Evolutionary conservation across 2,329 filamentous ascomycete species (phyloP), one percentile per base, ranked within the genome.

Genomic region (Aspergillus ustus): DNA sequence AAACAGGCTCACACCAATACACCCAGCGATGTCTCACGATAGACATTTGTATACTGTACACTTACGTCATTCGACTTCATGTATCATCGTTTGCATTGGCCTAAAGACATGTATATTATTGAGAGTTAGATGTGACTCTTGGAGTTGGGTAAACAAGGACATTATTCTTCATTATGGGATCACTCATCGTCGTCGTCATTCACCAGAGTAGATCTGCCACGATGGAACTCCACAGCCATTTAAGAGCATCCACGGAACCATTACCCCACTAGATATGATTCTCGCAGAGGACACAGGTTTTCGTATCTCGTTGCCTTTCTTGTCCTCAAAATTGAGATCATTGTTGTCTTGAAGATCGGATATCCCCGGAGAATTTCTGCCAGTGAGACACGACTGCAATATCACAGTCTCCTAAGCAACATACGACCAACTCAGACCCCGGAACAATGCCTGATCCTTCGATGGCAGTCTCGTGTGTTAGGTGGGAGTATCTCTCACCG

Each of bases 381-480:
- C 45, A 48, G 45, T 48, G 45, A 48, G 44, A 13, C 19, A 28
- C n/a, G n/a, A n/a, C 17, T n/a, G 45, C 15, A 5, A 48, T 48
- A 48, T 48, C 45, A 48, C n/a, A 48, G 20, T 48, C 20, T 48
- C 45, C 45, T 48, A 20, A 25, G 45, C 45, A 48, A 48, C 45
- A 46, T 19, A 9, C 44, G 19, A 22, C 45, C 45, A 48, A 25
- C 45, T 22, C 45, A 48, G 45, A 28, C 45, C 45, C 45, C 45
- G 34, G 11, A 40, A 17, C 34, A 2, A 40, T 15, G 9, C 34
- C 34, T 40, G 34, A 40, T 40, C 34, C 34, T 5, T 40, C 11
- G 15, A 40, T 40, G 11, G 34, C 5, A 40, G 11, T 40, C 3
- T 25, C 25, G 25, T 25, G 25, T 3, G 3, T 25, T 1, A 25